phyloP scores from a whole-genome alignment of 768 basidiomycete genomes.

The Boletus pseudo-olivaceus region DNA sequence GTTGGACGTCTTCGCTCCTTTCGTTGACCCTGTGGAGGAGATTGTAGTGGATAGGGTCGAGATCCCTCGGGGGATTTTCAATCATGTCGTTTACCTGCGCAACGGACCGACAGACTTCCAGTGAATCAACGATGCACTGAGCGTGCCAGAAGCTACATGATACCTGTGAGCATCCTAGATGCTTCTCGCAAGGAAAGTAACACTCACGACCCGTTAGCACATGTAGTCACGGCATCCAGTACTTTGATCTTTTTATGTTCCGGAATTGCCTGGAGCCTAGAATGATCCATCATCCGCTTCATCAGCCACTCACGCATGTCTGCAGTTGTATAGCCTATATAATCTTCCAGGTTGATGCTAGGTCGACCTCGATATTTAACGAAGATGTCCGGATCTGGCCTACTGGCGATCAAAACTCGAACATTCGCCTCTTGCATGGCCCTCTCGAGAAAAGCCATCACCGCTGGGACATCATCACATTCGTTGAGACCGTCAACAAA shows the following conservation, averaged over 20 bases:
- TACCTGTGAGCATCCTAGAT: not conserved
- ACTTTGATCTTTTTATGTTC: slow-evolving; percentile 21
- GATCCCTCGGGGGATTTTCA: slow-evolving; percentile 14
- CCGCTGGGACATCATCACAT: slow-evolving; percentile 19
- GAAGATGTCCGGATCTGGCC: slow-evolving; percentile 20
- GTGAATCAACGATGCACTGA: slow-evolving; percentile 27
- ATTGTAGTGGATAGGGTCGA: slow-evolving; percentile 20
- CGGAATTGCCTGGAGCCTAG: slow-evolving; percentile 23
- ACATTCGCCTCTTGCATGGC: slow-evolving; percentile 21
- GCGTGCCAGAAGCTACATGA: slow-evolving; percentile 25
- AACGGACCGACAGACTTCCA: slow-evolving; percentile 25
- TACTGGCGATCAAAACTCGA: slow-evolving; percentile 23
- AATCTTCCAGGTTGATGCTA: slow-evolving; percentile 21
- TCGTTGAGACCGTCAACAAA: slow-evolving; percentile 27
- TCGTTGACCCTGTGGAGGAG: slow-evolving; percentile 22
- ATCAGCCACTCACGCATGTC: slow-evolving; percentile 27
- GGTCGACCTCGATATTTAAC: slow-evolving; percentile 17
- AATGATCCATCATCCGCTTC: slow-evolving; percentile 24
- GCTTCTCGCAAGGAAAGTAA: not conserved
- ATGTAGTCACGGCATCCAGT: slow-evolving; percentile 10
- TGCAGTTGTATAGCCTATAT: slow-evolving; percentile 14
- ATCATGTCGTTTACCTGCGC: slow-evolving; percentile 22
- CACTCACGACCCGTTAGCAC: slow-evolving; percentile 21
- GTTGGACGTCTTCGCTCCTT: slow-evolving; percentile 20
- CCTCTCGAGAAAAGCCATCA: slow-evolving; percentile 24